Evolutionary conservation across 1,139 yeast species (phyloP).

Genomic region (Yamadazyma blattariae): DNA sequence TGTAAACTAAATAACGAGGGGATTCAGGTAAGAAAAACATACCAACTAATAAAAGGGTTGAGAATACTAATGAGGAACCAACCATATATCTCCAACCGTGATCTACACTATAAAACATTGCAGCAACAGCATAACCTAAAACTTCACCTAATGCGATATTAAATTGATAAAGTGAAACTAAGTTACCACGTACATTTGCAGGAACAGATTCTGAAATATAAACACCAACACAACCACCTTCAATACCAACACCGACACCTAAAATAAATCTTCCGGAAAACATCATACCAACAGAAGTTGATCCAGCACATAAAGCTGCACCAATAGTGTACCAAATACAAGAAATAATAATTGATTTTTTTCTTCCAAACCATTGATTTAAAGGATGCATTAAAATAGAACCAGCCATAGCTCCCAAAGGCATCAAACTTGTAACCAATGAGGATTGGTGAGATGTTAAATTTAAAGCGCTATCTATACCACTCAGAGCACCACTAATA

Average conservation of each 20-base stretch:
- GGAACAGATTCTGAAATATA: constrained; percentile 67
- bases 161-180: constrained; percentile 62
- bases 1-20: constrained; percentile 65
- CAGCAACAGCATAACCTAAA: constrained; percentile 37
- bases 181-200: constrained; percentile 64
- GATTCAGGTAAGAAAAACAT: constrained; percentile 73
- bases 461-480: constrained; percentile 38
- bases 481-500: constrained; percentile 56
- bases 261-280: constrained; percentile 26
- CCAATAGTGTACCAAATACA: constrained; percentile 53
- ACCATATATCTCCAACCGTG: constrained; percentile 50
- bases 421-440: constrained; percentile 55
- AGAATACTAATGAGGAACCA: constrained; percentile 48
- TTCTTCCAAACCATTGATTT: constrained; percentile 41
- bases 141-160: constrained; percentile 62
- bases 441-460: constrained; percentile 35
- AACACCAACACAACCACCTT: constrained; percentile 61
- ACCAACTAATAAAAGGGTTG: constrained; percentile 44
- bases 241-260: constrained; percentile 55
- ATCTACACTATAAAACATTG: constrained; percentile 42
- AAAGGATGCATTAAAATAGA: constrained; percentile 45
- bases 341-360: constrained; percentile 46
- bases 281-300: no score
- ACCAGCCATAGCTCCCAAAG: constrained; percentile 51
- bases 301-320: not conserved